phyloP scores from a whole-genome alignment of 2,329 filamentous ascomycete genomes.

The Hortaea sp. region DNA sequence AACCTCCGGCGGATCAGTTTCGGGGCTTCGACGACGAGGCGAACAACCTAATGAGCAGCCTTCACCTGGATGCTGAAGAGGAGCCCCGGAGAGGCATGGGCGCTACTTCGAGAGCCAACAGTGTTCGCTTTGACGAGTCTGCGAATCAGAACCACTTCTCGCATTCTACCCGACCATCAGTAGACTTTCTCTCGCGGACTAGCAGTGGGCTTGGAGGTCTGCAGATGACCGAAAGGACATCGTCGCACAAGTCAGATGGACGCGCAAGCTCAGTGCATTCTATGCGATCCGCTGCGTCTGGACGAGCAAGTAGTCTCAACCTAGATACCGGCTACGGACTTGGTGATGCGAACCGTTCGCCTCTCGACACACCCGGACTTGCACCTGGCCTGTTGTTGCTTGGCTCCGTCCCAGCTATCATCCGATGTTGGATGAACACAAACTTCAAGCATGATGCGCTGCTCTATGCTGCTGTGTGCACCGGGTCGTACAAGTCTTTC shows the following conservation, averaged over 20 bases:
- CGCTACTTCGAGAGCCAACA: conserved; percentile 85
- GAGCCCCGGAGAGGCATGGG: conserved; percentile 62
- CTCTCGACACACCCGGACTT: conserved; percentile 61
- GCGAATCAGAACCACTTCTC: conserved; percentile 85
- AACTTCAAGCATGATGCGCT: conserved; percentile 84
- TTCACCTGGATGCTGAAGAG: conserved; percentile 80
- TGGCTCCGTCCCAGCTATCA: conserved; percentile 83
- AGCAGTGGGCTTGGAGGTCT: conserved; percentile 58
- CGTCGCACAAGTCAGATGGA: conserved; percentile 93
- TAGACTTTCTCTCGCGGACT: conserved; percentile 71
- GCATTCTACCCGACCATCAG: conserved; percentile 69
- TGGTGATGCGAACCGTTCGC: conserved; percentile 57
- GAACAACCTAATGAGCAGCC: conserved; percentile 65
- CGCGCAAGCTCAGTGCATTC: conserved; percentile 83
- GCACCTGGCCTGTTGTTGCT: conserved; percentile 78
- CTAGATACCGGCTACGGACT: conserved; percentile 63
- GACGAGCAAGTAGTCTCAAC: conserved; percentile 78
- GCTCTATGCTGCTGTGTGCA: conserved; percentile 85
- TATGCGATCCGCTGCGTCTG: conserved; percentile 64
- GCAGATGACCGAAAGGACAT: conserved; percentile 76
- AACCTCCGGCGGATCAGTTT: conserved; percentile 74
- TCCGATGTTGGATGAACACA: conserved; percentile 88
- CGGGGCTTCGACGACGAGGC: conserved; percentile 83
- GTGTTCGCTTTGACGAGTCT: conserved; percentile 94
- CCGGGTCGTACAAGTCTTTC: conserved; percentile 80